Evolutionary conservation across 768 basidiomycete species (phyloP), one percentile per base, ranked within the genome.

Genomic region (Termitomyces heimii): DNA sequence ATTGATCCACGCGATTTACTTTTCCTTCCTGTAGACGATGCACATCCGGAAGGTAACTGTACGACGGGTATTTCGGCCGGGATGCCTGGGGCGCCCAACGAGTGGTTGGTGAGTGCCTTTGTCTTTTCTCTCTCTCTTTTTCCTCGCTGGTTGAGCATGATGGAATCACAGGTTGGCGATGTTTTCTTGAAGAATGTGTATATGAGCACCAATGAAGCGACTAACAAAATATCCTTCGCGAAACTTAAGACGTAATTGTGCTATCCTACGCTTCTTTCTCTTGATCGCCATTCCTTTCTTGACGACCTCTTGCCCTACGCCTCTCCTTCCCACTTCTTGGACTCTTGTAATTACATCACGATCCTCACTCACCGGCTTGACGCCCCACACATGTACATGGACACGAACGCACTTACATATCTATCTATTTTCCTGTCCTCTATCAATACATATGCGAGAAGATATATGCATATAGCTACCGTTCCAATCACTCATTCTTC

Each of bases 1-100:
- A 84, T 88, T 58, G 74, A 82, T 53, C 71, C 85, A 9, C 69
- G 74, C 48, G 86, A 89, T 66, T 66, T 89, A 24, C 71, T 80
- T 6, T 80, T 85, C 59, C 58, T 75, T 16, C 83, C 86, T 8
- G 48, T 82, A 9, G 68, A 84, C 63, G 63, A 64, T 52, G 76
- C 75, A 50, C 57, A 85, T 58, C 77, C 78, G 32, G 67, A 71
- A 4, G 82, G 83, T 18, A 70, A 73, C 42, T 92, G 89, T 65
- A 69, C 75, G 18, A 84, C 84, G 31, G 82, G 86, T 4, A 83
- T 92, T 62, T 75, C 75, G 13, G 70, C 78, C 5, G 84, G 84
- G 12, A 69, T 73, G 22, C 70, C 85, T 22, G 80, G 76, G 40
- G 75, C 76, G 43, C 71, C 75, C 12, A 75, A 68, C 7, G 73